Evolutionary conservation across 345 rosid species (phyloP).

Genomic region (Nasturtium officinale): DNA sequence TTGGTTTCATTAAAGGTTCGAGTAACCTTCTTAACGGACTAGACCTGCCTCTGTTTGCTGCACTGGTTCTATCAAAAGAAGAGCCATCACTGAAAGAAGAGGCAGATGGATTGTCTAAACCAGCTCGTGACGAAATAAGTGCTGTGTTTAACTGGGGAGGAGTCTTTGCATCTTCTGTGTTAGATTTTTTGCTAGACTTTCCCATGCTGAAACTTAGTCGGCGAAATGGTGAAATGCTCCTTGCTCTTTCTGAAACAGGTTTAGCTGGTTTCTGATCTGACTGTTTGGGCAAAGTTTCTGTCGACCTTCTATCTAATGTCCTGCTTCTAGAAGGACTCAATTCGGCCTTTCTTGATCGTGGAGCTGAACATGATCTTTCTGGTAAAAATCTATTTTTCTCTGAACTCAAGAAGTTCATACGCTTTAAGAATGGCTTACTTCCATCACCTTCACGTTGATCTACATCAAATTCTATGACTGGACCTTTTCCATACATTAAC

Average conservation of each 20-base stretch:
- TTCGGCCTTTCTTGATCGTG: slow-evolving; percentile 47
- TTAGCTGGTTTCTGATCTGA: slow-evolving; percentile 48
- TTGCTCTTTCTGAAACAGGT: slow-evolving; percentile 56
- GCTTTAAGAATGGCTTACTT: slow-evolving; percentile 42
- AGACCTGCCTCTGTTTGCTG: slow-evolving; percentile 66
- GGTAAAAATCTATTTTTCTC: slow-evolving; percentile 40
- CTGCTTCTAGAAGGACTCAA: slow-evolving; percentile 45
- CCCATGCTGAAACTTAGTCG: slow-evolving; percentile 66
- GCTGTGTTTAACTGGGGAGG: slow-evolving; percentile 43
- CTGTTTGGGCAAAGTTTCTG: slow-evolving; percentile 21
- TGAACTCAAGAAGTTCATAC: slow-evolving; percentile 41
- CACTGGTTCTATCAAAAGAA: slow-evolving; percentile 44
- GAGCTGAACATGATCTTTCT: slow-evolving; percentile 49
- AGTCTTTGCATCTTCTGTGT: slow-evolving; percentile 48
- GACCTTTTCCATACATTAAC: slow-evolving; percentile 24
- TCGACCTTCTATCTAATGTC: slow-evolving; percentile 46
- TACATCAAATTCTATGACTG: slow-evolving; percentile 34
- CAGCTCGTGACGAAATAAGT: slow-evolving; percentile 47
- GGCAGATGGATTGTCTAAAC: slow-evolving; percentile 47
- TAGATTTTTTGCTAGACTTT: slow-evolving; percentile 62
- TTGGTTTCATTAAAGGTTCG: slow-evolving; percentile 75
- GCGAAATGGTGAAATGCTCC: slow-evolving; percentile 86
- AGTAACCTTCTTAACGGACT: slow-evolving; percentile 91
- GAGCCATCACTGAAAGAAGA: slow-evolving; percentile 48
- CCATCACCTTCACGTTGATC: slow-evolving; percentile 49